These are phyloP conservation scores for Exsudoporus frostii DNA, from an alignment of 768 basidiomycete genomes.

Conservation along the genomic window DNA sequence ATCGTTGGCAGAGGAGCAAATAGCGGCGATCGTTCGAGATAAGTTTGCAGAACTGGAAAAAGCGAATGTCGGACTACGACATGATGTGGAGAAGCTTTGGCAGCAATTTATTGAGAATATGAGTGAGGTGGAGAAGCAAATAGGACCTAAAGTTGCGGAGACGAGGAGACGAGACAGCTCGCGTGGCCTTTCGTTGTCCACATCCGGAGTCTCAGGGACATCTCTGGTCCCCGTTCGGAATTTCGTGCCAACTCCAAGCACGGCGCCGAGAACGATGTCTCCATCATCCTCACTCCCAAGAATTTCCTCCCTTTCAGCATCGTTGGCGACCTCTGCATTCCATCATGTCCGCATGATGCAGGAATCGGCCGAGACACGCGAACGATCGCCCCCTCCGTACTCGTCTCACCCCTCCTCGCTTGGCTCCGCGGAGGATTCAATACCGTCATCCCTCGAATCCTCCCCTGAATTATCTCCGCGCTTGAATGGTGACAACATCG, in stretches of 20 bases:
- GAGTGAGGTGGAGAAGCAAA: conserved; percentile 41
- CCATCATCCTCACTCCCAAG: conserved; percentile 39
- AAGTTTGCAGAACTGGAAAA: conserved; percentile 56
- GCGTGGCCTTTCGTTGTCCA: conserved; percentile 18
- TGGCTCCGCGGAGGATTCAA: conserved; percentile 22
- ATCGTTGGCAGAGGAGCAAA: conserved; percentile 54
- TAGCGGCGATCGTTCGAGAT: conserved; percentile 48
- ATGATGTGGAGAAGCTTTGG: conserved; percentile 65
- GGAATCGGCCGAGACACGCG: conserved; percentile 14
- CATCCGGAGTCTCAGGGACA: conserved; percentile 27
- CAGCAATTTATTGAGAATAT: conserved; percentile 50
- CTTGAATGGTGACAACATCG: conserved; percentile 24
- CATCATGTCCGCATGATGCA: conserved; percentile 45
- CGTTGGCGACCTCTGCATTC: conserved; percentile 57
- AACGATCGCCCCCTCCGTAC: conserved; percentile 33
- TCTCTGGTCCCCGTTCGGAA: conserved; percentile 44
- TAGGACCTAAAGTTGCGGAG: conserved; percentile 17
- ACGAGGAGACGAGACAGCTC: conserved; percentile 20
- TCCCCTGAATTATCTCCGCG: conserved; percentile 22
- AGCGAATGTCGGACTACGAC: conserved; percentile 51
- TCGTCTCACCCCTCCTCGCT: conserved; percentile 36
- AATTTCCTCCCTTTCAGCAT: conserved; percentile 67
- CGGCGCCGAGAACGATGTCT: conserved; percentile 36
- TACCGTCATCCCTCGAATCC: conserved; percentile 18
- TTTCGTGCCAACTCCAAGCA: conserved; percentile 50